phyloP scores from a whole-genome alignment of 192 early-diverging fungal genomes.

The Linnemannia elongata region DNA sequence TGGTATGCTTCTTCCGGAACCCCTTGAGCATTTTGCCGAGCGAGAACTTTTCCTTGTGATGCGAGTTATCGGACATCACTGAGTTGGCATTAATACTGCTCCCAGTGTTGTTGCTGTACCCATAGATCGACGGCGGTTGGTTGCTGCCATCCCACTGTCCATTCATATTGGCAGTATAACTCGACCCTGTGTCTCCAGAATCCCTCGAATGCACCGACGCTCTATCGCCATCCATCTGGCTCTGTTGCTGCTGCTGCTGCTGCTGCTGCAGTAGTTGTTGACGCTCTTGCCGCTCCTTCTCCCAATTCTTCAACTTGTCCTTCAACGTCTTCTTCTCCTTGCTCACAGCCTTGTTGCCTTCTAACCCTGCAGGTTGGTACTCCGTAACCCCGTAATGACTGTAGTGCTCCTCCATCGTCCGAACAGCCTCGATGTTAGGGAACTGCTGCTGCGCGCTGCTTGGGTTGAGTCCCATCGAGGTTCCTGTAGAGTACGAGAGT shows the following conservation, averaged over 20 bases:
- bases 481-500: slow-evolving; percentile 20
- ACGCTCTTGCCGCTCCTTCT: slow-evolving; percentile 6
- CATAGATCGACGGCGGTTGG: slow-evolving; percentile 20
- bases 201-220: slow-evolving; percentile 42
- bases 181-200: slow-evolving; percentile 49
- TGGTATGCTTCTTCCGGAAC: slow-evolving; percentile 47
- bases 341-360: slow-evolving; percentile 13
- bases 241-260: not conserved
- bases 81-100: slow-evolving; percentile 24
- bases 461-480: not conserved
- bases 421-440: slow-evolving; percentile 10
- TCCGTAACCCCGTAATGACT: slow-evolving; percentile 41
- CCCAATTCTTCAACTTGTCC: slow-evolving; percentile 13
- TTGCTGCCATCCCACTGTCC: slow-evolving; percentile 12
- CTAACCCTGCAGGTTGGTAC: slow-evolving; percentile 21
- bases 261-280: not conserved
- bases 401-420: slow-evolving; percentile 39
- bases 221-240: not conserved
- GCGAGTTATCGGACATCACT: not conserved
- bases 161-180: not conserved
- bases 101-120: slow-evolving; percentile 16
- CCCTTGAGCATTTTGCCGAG: slow-evolving; percentile 53
- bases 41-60: slow-evolving; percentile 44
- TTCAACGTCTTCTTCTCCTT: slow-evolving; percentile 36
- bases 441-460: not conserved